A percentile compares a stretch with the other conserved stretches of the same genome.
These are phyloP conservation scores for Physaria fendleri DNA, from an alignment of 345 rosid species.

Conservation along the genomic window DNA sequence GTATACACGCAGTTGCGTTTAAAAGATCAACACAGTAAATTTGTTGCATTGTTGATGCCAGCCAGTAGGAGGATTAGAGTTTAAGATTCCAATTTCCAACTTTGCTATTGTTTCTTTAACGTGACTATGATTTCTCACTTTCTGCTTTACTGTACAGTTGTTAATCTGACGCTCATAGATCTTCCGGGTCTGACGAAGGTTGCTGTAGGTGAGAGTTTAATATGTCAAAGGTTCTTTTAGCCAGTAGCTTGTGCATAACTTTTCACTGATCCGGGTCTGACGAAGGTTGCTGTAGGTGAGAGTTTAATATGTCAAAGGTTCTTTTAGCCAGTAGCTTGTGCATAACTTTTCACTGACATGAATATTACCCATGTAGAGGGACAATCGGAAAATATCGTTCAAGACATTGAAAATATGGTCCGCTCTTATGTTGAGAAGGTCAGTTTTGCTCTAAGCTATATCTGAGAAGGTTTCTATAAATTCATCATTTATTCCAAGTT, in stretches of 20 bases:
- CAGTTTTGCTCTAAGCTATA: conserved; percentile 20
- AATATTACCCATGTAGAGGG: conserved; percentile 64
- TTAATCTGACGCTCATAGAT: conserved; percentile 94
- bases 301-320: conserved; percentile 23
- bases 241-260: neutral
- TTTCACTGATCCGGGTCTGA: conserved; percentile 99
- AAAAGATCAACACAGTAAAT: no score
- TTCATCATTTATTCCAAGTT: neutral
- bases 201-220: conserved; percentile 72
- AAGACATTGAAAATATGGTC: conserved; percentile 97
- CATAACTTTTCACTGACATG: neutral
- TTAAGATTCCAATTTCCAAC: neutral
- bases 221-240: conserved; percentile 28
- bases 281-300: conserved; percentile 99
- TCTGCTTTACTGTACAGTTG: conserved; percentile 49
- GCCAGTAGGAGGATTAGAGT: no score
- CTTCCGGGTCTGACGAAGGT: conserved; percentile 99
- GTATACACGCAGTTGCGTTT: no score
- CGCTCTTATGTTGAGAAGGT: conserved; percentile 99
- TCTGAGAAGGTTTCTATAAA: neutral
- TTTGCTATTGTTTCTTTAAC: neutral
- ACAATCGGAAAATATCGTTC: conserved; percentile 77
- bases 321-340: conserved; percentile 1
- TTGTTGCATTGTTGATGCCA: no score
- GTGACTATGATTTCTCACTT: conserved; percentile 6